phyloP scores from a whole-genome alignment of 2,329 filamentous ascomycete species.

The Colletotrichum salicis region DNA sequence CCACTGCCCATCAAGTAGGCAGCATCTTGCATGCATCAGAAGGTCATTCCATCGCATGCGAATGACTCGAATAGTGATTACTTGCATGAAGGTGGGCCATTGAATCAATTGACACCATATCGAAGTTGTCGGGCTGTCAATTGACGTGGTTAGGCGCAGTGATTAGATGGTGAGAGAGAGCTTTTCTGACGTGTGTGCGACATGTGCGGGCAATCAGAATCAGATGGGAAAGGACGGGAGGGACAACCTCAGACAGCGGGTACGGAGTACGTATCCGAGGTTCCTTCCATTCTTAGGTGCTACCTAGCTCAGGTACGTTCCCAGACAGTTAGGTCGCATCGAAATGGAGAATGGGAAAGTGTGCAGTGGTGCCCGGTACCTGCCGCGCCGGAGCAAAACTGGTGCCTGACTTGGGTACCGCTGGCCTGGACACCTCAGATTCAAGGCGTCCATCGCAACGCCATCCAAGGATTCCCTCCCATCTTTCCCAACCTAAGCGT shows the following conservation, averaged over 20 bases:
- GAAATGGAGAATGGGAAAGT: background rate
- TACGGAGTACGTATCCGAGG: background rate
- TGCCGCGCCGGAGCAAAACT: conserved; percentile 2
- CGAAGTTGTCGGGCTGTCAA: conserved; percentile 16
- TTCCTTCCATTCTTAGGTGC: background rate
- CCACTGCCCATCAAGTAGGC: conserved; percentile 13
- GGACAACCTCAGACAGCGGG: background rate
- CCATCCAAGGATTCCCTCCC: conserved; percentile 3
- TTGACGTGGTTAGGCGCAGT: background rate
- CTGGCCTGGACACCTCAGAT: conserved; percentile 22
- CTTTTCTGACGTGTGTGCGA: background rate
- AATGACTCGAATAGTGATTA: background rate
- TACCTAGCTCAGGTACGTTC: background rate
- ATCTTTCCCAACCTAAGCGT: too few species aligned
- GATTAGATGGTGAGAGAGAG: background rate
- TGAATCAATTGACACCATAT: conserved; percentile 16
- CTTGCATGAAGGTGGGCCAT: conserved; percentile 2
- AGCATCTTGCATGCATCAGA: conserved; percentile 3
- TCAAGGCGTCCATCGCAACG: conserved; percentile 18
- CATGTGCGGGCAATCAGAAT: background rate
- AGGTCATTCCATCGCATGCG: background rate
- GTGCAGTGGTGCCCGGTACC: conserved; percentile 4
- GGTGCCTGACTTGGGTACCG: conserved; percentile 17
- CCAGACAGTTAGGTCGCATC: conserved; percentile 3
- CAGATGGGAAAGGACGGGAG: background rate